Percentiles rank a stretch among this genome's conserved stretches.
phyloP scores from a whole-genome alignment of 257 asterid species.

The Haberlea rhodopensis region DNA sequence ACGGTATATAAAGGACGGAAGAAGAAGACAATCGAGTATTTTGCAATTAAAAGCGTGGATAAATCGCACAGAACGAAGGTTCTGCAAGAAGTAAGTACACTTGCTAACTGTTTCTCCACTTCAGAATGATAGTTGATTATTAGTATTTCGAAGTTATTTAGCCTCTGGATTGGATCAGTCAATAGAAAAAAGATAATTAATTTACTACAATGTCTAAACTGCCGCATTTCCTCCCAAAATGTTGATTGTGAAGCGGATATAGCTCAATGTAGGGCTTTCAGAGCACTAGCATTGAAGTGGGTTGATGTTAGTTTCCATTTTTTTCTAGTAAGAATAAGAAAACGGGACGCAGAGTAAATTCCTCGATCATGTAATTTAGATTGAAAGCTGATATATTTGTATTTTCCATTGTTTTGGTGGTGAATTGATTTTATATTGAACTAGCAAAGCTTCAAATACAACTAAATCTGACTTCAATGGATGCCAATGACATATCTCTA shows the following conservation, averaged over 20 bases:
- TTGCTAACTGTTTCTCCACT: too few relatives aligned
- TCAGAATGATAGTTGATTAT: too few relatives aligned
- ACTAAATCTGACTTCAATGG: background rate
- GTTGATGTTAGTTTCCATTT: conserved; percentile 16
- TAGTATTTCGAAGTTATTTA: too few relatives aligned
- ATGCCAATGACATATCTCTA: background rate
- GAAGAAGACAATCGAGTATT: conserved; percentile 95
- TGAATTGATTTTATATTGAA: conserved; percentile 5
- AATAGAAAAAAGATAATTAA: background rate
- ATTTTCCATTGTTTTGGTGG: background rate
- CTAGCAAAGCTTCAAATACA: conserved; percentile 21
- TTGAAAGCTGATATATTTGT: background rate
- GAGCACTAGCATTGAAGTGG: background rate
- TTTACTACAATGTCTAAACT: background rate
- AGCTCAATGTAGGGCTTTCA: background rate
- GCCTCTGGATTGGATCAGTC: background rate
- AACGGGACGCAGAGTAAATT: background rate
- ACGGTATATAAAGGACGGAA: conserved; percentile 95
- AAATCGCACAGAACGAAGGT: conserved; percentile 86
- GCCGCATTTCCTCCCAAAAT: background rate
- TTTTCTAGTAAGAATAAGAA: conserved; percentile 4
- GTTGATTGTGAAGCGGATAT: background rate
- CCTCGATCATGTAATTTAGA: background rate
- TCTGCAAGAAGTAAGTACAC: conserved; percentile 84
- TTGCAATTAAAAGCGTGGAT: conserved; percentile 93